Evolutionary conservation across 495 filamentous ascomycete species (phyloP), one percentile per base, ranked within the genome.

Genomic region (Penicillium salamii): DNA sequence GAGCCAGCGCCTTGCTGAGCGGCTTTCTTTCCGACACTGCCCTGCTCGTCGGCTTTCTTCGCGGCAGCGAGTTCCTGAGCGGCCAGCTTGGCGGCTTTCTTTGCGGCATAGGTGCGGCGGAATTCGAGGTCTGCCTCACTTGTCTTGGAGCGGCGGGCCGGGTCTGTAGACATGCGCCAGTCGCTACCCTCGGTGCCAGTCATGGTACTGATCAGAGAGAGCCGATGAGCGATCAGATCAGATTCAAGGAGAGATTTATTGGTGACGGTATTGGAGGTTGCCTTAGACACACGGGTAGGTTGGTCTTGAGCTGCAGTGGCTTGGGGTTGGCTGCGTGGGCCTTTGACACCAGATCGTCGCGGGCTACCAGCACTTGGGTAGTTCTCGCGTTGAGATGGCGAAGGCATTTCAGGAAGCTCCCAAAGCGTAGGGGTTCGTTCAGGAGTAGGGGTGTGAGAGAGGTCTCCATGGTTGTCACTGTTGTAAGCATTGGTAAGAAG

Each of bases 391-490:
- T 54, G 36, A 2, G 54, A 46, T 6, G 65, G 63, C 0, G 64
- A 69, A 9, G 48, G 50, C 23, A 33, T 46, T n/a, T 57, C 59
- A 7, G 61, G 40, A 3, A 61, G 42, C 23, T 59, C 49, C 72
- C 72, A 75, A 12, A 62, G 33, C 0, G 59, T 52, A 5, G 58
- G 26, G 19, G 42, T 48, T 45, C 63, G 55, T 23, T 70, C 67
- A 0, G 72, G 64, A 6, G 72, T 70, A 4, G 71, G 69, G 0
- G 68, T 74, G 24, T 62, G 56, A 0, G 66, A 59, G 6, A 71
- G 44, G 39, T 21, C 61, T 11, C 38, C 51, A 31, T 48, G 61
- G 5, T 35, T 46, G 3, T 35, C 51, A 28, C 48, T 61, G 5
- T 36, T 46, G 4, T n/a, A n/a, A n/a, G n/a, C n/a, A n/a, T 50